These are phyloP conservation scores for Magnolia officinalis DNA, from an alignment of 164 flowering plant species.

Conservation along the genomic window DNA sequence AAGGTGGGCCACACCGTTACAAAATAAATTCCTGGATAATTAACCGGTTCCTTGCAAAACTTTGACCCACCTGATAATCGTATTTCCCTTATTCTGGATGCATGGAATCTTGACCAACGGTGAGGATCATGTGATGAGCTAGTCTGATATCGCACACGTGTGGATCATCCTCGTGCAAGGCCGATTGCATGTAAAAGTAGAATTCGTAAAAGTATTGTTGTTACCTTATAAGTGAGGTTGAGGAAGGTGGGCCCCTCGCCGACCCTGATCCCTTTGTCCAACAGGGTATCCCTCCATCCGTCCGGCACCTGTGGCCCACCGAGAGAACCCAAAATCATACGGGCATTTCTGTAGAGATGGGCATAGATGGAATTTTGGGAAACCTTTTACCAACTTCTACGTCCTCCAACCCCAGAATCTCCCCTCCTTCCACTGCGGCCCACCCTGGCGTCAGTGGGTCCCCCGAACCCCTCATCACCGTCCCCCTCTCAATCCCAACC, in stretches of 20 bases:
- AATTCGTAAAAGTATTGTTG: too few species aligned
- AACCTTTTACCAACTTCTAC: conserved; percentile 44
- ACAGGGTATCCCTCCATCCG: conserved; percentile 46
- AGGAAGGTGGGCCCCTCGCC: conserved; percentile 72
- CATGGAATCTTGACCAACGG: neutral
- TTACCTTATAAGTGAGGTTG: conserved; percentile 72
- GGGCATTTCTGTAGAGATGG: conserved; percentile 65
- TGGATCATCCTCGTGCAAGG: neutral
- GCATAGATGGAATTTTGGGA: conserved; percentile 78
- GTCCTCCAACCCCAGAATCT: conserved; percentile 49
- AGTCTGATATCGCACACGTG: neutral
- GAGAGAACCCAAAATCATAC: conserved; percentile 45
- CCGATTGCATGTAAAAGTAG: neutral
- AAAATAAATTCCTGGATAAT: neutral
- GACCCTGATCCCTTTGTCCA: conserved; percentile 18
- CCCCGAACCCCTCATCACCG: conserved; percentile 39
- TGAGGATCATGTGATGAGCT: neutral
- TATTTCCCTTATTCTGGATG: neutral
- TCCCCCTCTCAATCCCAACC: conserved; percentile 64
- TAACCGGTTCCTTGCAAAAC: neutral
- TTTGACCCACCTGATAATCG: neutral
- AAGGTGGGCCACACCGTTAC: too few species aligned
- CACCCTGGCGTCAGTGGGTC: conserved; percentile 92
- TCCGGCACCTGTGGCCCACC: conserved; percentile 49
- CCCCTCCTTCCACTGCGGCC: conserved; percentile 66